phyloP scores from a whole-genome alignment of 2,329 filamentous ascomycete species.

The Paecilomyces sp. region DNA sequence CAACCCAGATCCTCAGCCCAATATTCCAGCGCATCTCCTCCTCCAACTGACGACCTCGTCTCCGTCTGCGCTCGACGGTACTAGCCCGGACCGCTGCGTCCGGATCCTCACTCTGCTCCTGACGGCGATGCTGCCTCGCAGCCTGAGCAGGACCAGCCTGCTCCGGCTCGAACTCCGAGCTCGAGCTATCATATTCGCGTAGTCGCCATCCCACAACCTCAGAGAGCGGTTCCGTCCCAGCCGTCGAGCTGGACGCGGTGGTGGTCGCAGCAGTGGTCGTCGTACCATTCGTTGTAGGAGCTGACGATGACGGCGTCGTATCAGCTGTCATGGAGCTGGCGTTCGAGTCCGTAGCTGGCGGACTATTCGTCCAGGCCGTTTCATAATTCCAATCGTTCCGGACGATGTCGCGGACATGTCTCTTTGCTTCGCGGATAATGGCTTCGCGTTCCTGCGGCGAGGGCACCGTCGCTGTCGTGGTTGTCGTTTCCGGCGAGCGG shows the following conservation, averaged over 20 bases:
- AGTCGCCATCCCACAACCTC: constrained; percentile 28
- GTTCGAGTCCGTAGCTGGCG: constrained; percentile 10
- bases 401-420: constrained; percentile 31
- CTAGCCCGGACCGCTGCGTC: constrained; percentile 32
- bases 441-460: constrained; percentile 20
- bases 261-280: neutral
- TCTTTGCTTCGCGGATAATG: constrained; percentile 34
- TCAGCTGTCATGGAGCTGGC: constrained; percentile 12
- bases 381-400: constrained; percentile 38
- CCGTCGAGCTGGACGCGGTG: neutral
- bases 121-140: constrained; percentile 11
- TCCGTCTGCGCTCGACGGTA: constrained; percentile 46
- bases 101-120: constrained; percentile 33
- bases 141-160: constrained; percentile 11
- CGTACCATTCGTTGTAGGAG: neutral
- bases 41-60: constrained; percentile 50
- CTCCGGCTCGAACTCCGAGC: constrained; percentile 28
- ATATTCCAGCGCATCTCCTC: constrained; percentile 71
- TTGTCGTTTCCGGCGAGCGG: constrained; percentile 10
- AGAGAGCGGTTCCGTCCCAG: neutral
- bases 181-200: constrained; percentile 29
- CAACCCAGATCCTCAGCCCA: constrained; percentile 71
- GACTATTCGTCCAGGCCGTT: constrained; percentile 7
- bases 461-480: constrained; percentile 16
- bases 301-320: constrained; percentile 3